Base-by-base conservation (phyloP, 352 stramenopile species). In the Phytophthora capsici region DNA sequence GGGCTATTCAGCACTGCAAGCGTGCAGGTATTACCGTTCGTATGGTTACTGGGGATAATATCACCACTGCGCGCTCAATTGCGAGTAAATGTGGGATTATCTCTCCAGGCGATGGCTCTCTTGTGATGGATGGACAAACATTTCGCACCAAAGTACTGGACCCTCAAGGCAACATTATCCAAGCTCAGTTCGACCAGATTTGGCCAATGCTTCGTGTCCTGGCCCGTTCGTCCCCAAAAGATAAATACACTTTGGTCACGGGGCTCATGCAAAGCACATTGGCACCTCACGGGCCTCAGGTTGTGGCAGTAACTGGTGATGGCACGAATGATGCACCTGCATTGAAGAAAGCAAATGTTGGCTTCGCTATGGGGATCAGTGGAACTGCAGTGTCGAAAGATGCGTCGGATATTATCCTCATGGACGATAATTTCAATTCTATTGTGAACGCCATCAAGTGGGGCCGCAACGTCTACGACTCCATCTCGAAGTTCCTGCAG, bases 381-480 rank as follows among this genome's bases (percentile, higher is more conserved):
- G 91, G 93, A 57, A 98, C 91, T 38, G 86, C 97, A 61, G 94
- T 98, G 5, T 90, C 95, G 6, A 98, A 98, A 70, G 93, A 98
- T 49, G 94, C 95, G 12, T 97, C 88, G 30, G 94, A 99, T 53
- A 98, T 99, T 73, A 96, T 98, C 47, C 81, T 97, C 49, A 91
- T 98, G 77, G 95, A 99, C 78, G 94, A 98, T 70, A 97, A 97
- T 58, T 99, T 99, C 73, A 90, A 89, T 30, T 98, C 91, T 20
- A 99, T 98, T 74, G 94, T 99, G 34, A 97, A 95, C 56, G 95
- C 94, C 17, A 94, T 98, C 55, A 90, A 98, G 66, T 98, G 93
- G 95, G 96, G 96, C 9, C 80, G 97, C 40, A 98, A 95, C 48
- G 93, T 99, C 8, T 98, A 98, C 75, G 95, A 99, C 67, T 98